These are phyloP conservation scores for Areca catechu DNA, from an alignment of 176 grass and related monocot species.

Conservation along the genomic window DNA sequence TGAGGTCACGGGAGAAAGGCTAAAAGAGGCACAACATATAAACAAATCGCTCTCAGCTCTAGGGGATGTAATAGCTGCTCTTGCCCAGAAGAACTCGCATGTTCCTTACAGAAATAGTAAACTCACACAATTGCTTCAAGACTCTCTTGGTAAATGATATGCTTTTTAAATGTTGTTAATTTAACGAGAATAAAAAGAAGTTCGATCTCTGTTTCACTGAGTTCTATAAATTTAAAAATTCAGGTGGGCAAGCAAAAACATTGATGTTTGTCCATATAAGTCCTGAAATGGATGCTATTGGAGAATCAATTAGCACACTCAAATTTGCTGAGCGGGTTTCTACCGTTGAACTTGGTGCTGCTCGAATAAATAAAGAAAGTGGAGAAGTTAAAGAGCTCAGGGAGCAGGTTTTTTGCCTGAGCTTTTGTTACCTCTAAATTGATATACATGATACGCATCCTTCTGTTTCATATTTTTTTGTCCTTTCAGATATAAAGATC, in stretches of 20 bases:
- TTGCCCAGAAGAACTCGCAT: slow-evolving; percentile 82
- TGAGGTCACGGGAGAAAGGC: slow-evolving; percentile 84
- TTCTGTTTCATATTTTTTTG: slow-evolving; percentile 15
- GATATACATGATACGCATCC: no score
- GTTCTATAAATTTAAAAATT: slow-evolving; percentile 12
- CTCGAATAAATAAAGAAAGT: slow-evolving; percentile 80
- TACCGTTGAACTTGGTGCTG: slow-evolving; percentile 97
- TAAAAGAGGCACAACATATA: slow-evolving; percentile 99
- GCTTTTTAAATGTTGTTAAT: no score
- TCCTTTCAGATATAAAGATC: slow-evolving; percentile 1
- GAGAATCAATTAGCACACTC: slow-evolving; percentile 93
- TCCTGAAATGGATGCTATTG: slow-evolving; percentile 77
- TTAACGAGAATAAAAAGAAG: no score
- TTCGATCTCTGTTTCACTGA: slow-evolving; percentile 2
- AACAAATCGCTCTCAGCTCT: slow-evolving; percentile 96
- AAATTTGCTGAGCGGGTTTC: slow-evolving; percentile 98
- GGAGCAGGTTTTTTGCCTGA: slow-evolving; percentile 52
- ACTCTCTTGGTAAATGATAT: slow-evolving; percentile 77
- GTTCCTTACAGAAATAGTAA: slow-evolving; percentile 98
- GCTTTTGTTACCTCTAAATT: no score
- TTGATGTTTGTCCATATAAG: slow-evolving; percentile 99
- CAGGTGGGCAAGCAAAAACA: slow-evolving; percentile 96
- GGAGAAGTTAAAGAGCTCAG: slow-evolving; percentile 88
- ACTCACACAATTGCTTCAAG: slow-evolving; percentile 97
- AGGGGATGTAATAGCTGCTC: slow-evolving; percentile 93